Evolutionary conservation across 1,284 basidiomycete genomes (phyloP), one percentile per base, ranked within the genome.

Genomic region (Grifola frondosa): DNA sequence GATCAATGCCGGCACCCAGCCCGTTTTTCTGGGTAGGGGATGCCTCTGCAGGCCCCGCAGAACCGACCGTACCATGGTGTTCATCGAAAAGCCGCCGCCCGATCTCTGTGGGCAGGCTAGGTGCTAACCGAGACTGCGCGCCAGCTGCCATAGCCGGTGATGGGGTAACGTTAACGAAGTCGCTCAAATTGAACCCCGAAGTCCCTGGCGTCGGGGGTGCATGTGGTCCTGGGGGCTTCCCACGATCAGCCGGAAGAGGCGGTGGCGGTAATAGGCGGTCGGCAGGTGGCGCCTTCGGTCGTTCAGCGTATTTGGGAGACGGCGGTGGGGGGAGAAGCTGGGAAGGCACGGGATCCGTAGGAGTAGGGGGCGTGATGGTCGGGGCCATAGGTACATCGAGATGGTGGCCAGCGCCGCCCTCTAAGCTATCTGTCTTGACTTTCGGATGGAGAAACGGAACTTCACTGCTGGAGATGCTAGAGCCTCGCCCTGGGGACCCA

Each of bases 91-190:
- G 63, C 58, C 78, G 81, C 44, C 85, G 63, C 24, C 83, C 84
- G 26, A 84, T 69, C 53, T 82, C 81, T 6, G 79, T 74, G 42
- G 79, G 69, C 32, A 80, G 64, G 45, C 76, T 74, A n/a, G 54
- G 46, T 23, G 73, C 53, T 42, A 71, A 62, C 54, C 74, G 74
- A 20, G 61, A 67, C 42, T 42, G 60, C 44, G 38, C 46, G 48
- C 36, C 60, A 49, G 48, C 35, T 50, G 32, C 67, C 51, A 68
- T 54, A 13, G 68, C 63, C 1, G 81, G 80, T 3, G 81, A 81
- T 3, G 85, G 84, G 16, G 84, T 84, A 26, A 81, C 78, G 50
- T 88, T 81, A 57, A 88, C 79, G 57, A 80, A 88, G 44, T 88
- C 85, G 53, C 75, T 75, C 46, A 86, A 67, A 59, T 84, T 82